phyloP scores from a whole-genome alignment of 352 stramenopile genomes.

The Phytophthora sp. region DNA sequence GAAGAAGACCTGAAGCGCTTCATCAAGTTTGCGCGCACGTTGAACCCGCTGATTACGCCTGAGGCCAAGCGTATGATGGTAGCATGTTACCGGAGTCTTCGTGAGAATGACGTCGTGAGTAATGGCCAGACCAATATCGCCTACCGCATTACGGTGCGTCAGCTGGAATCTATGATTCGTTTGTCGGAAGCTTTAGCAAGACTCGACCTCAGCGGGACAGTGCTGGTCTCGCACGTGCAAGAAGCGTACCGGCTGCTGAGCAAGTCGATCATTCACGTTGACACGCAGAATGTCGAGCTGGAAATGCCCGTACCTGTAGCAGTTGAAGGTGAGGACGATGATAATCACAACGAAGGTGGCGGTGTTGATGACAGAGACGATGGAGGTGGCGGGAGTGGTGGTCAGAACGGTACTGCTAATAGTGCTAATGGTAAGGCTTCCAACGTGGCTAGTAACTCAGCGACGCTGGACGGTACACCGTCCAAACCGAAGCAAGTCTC shows the following conservation, averaged over 20 bases:
- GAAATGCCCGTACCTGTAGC: conserved; percentile 62
- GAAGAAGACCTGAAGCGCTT: conserved; percentile 95
- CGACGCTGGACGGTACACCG: conserved; percentile 20
- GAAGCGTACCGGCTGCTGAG: conserved; percentile 97
- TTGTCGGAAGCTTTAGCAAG: conserved; percentile 96
- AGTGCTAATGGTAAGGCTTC: conserved; percentile 13
- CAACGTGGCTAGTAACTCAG: conserved; percentile 11
- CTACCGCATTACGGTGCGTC: conserved; percentile 98
- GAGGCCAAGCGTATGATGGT: conserved; percentile 94
- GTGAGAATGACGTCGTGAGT: conserved; percentile 95
- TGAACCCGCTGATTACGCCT: conserved; percentile 57
- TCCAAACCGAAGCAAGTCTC: conserved; percentile 32
- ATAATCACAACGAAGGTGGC: conserved; percentile 40
- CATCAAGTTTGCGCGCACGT: conserved; percentile 89
- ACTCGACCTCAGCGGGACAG: conserved; percentile 94
- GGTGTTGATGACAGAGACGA: conserved; percentile 7
- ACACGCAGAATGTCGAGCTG: conserved; percentile 96
- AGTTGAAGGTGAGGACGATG: conserved; percentile 59
- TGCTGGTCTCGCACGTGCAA: conserved; percentile 93
- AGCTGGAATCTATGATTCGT: conserved; percentile 99
- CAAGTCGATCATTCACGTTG: conserved; percentile 99
- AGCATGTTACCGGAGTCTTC: conserved; percentile 97
- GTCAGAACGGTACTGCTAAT: conserved; percentile 23
- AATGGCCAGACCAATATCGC: conserved; percentile 94
- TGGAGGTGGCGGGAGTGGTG: conserved; percentile 4